phyloP scores from a whole-genome alignment of 108 stramenopile genomes.

The Skeletonema potamos region DNA sequence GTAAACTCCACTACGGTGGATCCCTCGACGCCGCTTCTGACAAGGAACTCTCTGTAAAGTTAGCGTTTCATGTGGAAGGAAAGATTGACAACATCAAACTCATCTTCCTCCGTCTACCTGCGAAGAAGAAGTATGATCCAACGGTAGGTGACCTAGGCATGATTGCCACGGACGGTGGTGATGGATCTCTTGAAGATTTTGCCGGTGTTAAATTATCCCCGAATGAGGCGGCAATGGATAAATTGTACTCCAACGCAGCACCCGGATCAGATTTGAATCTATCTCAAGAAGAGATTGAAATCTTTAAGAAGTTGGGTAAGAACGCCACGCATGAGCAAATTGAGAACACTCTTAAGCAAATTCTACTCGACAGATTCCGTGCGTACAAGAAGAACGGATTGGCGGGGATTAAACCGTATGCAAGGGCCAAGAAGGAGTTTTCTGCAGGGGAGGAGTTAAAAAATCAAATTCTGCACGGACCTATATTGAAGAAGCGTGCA shows the following conservation, averaged over 20 bases:
- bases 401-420: slow-evolving; percentile 51
- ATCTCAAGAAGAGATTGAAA: slow-evolving; percentile 47
- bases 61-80: slow-evolving; percentile 46
- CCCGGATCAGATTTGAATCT: slow-evolving; percentile 50
- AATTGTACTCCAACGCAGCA: slow-evolving; percentile 37
- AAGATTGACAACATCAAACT: slow-evolving; percentile 37
- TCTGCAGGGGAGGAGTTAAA: slow-evolving; percentile 48
- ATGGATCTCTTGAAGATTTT: slow-evolving; percentile 49
- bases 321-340: slow-evolving; percentile 41
- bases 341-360: slow-evolving; percentile 38
- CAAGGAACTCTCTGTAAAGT: slow-evolving; percentile 49
- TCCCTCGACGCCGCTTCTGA: slow-evolving; percentile 42
- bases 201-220: slow-evolving; percentile 37
- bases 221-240: slow-evolving; percentile 36
- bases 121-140: slow-evolving; percentile 54
- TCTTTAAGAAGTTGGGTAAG: slow-evolving; percentile 39
- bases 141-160: slow-evolving; percentile 46
- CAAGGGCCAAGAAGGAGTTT: slow-evolving; percentile 45
- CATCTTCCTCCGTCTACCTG: slow-evolving; percentile 30
- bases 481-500: slow-evolving; percentile 32
- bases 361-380: slow-evolving; percentile 47
- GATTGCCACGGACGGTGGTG: slow-evolving; percentile 47
- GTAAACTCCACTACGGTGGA: slow-evolving; percentile 45
- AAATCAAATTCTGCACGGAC: slow-evolving; percentile 34
- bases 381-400: slow-evolving; percentile 50